Evolutionary conservation across 2,329 filamentous ascomycete species (phyloP).

Genomic region (Penicillium sp.): DNA sequence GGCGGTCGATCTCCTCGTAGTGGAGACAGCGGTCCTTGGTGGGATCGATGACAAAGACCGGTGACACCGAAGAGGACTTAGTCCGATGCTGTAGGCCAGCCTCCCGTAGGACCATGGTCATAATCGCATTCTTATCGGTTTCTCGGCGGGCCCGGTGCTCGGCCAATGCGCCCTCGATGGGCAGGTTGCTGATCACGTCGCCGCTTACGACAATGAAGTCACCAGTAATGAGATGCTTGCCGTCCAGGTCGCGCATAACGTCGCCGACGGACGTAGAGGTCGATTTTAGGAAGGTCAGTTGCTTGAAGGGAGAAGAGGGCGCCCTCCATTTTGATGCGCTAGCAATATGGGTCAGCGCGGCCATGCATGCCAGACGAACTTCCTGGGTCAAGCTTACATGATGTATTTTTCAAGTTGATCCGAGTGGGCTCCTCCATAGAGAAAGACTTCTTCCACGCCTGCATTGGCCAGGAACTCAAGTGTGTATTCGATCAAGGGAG

Average conservation of each 20-base stretch:
- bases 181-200: conserved; percentile 84
- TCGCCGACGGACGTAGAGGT: conserved; percentile 86
- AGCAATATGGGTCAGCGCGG: conserved; percentile 14
- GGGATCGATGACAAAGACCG: conserved; percentile 82
- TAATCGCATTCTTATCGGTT: conserved; percentile 89
- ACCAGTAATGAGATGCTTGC: conserved; percentile 74
- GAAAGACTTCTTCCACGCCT: conserved; percentile 87
- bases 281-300: conserved; percentile 79
- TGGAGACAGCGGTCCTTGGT: conserved; percentile 78
- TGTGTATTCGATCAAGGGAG: conserved; percentile 93
- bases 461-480: conserved; percentile 94
- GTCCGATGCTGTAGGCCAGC: conserved; percentile 71
- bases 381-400: conserved; percentile 42
- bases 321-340: conserved; percentile 69
- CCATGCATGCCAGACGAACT: neutral
- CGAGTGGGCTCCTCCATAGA: conserved; percentile 85
- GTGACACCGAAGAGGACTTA: conserved; percentile 69
- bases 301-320: conserved; percentile 73
- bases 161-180: conserved; percentile 72
- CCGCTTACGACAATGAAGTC: conserved; percentile 93
- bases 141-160: conserved; percentile 76
- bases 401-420: conserved; percentile 86
- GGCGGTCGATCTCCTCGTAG: conserved; percentile 83
- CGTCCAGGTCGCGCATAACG: conserved; percentile 89
- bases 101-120: conserved; percentile 89